Evolutionary conservation across 164 flowering plant species (phyloP).

Genomic region (Amborella trichopoda): DNA sequence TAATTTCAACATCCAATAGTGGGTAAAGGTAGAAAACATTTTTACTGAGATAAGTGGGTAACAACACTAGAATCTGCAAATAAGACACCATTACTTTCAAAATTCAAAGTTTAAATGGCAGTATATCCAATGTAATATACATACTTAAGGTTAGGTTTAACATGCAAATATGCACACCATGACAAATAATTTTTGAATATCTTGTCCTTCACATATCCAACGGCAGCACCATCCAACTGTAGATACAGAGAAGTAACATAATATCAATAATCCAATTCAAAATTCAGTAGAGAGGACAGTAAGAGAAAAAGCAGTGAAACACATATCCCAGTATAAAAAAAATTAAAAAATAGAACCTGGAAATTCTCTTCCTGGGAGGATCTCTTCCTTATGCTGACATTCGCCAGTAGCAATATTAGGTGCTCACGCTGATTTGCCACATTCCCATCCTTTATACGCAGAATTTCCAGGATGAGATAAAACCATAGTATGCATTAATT

Average conservation of each 20-base stretch:
- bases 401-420: constrained; percentile 86
- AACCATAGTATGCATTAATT: too few relatives aligned
- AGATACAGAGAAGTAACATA: too few relatives aligned
- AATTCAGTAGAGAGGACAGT: neutral
- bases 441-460: constrained; percentile 74
- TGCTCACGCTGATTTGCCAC: constrained; percentile 98
- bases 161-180: constrained; percentile 85
- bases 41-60: too few relatives aligned
- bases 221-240: constrained; percentile 48
- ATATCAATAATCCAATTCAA: too few relatives aligned
- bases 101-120: too few relatives aligned
- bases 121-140: too few relatives aligned
- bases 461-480: too few relatives aligned
- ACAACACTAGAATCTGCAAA: too few relatives aligned
- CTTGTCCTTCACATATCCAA: constrained; percentile 39
- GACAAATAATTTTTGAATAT: constrained; percentile 74
- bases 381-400: constrained; percentile 48
- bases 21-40: too few relatives aligned
- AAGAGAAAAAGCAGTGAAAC: neutral
- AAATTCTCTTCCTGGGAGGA: constrained; percentile 15
- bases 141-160: constrained; percentile 44
- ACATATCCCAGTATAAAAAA: neutral
- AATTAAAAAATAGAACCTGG: constrained; percentile 30
- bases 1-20: too few relatives aligned
- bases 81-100: too few relatives aligned